Evolutionary conservation across 345 rosid genomes (phyloP).

Genomic region (Eucalyptus erythrocorys): DNA sequence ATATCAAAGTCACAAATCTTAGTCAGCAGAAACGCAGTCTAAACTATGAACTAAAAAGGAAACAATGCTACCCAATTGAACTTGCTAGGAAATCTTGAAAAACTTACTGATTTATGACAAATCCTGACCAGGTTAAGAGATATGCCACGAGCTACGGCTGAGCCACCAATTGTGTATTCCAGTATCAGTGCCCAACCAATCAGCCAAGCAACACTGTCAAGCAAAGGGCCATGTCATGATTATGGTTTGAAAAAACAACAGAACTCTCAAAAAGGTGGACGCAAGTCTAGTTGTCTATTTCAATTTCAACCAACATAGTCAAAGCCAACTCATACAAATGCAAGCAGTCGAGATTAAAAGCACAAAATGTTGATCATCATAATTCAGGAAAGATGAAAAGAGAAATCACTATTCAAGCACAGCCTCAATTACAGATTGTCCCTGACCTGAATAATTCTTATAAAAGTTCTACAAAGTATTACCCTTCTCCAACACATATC

Average conservation of each 20-base stretch:
- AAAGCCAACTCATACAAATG: background rate
- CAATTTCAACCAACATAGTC: background rate
- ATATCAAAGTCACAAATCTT: background rate
- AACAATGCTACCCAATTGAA: background rate
- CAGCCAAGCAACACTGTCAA: conserved; percentile 79
- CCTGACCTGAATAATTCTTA: background rate
- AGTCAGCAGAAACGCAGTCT: background rate
- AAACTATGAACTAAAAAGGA: background rate
- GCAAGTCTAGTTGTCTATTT: background rate
- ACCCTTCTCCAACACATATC: conserved; percentile 98
- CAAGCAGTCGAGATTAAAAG: background rate
- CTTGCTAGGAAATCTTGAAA: background rate
- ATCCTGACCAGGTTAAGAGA: conserved; percentile 9
- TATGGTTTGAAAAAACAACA: background rate
- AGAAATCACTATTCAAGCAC: background rate
- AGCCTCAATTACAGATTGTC: background rate
- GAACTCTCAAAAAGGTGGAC: background rate
- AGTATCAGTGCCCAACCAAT: conserved; percentile 92
- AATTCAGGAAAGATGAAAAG: background rate
- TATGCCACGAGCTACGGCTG: conserved; percentile 64
- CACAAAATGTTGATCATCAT: background rate
- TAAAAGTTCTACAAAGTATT: background rate
- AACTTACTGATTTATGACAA: background rate
- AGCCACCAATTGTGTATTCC: conserved; percentile 93
- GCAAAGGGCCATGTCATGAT: background rate